phyloP scores from a whole-genome alignment of 148 eudicot species.

The Vaccinium corymbosum region DNA sequence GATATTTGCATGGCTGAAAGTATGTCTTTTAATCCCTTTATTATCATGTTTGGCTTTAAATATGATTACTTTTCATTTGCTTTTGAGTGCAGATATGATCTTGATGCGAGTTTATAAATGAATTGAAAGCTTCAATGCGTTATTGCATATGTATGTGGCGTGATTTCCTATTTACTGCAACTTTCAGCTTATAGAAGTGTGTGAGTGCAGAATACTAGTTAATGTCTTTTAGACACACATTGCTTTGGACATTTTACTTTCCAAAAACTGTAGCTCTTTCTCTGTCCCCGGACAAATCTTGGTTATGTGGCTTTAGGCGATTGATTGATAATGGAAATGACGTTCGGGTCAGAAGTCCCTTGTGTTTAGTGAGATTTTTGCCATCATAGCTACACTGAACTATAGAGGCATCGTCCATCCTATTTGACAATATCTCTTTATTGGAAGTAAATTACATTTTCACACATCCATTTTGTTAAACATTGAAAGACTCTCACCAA shows the following conservation, averaged over 20 bases:
- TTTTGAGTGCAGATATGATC: neutral
- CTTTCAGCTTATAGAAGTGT: neutral
- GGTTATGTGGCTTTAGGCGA: neutral
- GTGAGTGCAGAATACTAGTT: neutral
- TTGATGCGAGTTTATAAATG: neutral
- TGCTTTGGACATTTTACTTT: neutral
- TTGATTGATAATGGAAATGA: neutral
- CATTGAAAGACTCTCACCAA: neutral
- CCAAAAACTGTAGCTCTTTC: neutral
- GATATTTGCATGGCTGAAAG: slow-evolving; percentile 64
- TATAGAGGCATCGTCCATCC: neutral
- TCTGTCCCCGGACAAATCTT: neutral
- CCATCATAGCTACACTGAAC: neutral
- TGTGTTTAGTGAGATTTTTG: neutral
- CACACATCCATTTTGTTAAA: neutral
- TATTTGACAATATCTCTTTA: neutral
- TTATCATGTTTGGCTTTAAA: neutral
- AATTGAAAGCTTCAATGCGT: neutral
- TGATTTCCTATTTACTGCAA: neutral
- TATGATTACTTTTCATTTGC: neutral
- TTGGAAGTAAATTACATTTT: neutral
- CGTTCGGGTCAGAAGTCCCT: neutral
- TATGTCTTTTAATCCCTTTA: slow-evolving; percentile 19
- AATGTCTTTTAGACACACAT: neutral
- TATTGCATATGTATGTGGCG: neutral